These are phyloP conservation scores for Candida xyloterini DNA, from an alignment of 805 yeast species.

Conservation along the genomic window DNA sequence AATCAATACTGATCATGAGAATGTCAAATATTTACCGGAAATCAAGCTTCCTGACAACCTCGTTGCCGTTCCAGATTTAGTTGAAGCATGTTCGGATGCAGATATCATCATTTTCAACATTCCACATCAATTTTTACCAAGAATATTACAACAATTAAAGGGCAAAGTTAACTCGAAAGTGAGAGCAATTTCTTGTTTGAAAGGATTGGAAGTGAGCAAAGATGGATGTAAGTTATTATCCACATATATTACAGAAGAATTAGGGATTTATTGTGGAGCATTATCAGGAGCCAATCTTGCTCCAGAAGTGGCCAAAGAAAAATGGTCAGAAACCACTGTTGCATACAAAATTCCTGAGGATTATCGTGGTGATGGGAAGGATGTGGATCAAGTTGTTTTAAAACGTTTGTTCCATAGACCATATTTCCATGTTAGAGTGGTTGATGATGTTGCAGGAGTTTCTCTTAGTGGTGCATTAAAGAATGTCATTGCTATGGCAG, in stretches of 20 bases:
- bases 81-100: conserved; percentile 72
- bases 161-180: conserved; percentile 69
- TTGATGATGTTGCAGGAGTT: conserved; percentile 92
- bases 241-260: conserved; percentile 69
- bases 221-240: conserved; percentile 84
- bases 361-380: conserved; percentile 62
- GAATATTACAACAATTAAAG: conserved; percentile 69
- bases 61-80: conserved; percentile 81
- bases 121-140: conserved; percentile 92
- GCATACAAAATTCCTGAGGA: conserved; percentile 80
- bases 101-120: conserved; percentile 90
- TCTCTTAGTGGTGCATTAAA: conserved; percentile 96
- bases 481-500: conserved; percentile 93
- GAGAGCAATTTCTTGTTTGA: conserved; percentile 92
- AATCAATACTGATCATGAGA: conserved; percentile 87
- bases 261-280: conserved; percentile 93
- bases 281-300: conserved; percentile 97
- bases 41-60: conserved; percentile 83
- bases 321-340: conserved; percentile 97
- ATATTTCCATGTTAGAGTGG: conserved; percentile 93
- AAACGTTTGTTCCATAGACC: conserved; percentile 93
- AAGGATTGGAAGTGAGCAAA: conserved; percentile 87
- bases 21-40: conserved; percentile 91
- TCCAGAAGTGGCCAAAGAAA: conserved; percentile 91
- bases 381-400: conserved; percentile 68